Evolutionary conservation across 495 filamentous ascomycete genomes (phyloP).

Genomic region (Xylaria bambusicola): DNA sequence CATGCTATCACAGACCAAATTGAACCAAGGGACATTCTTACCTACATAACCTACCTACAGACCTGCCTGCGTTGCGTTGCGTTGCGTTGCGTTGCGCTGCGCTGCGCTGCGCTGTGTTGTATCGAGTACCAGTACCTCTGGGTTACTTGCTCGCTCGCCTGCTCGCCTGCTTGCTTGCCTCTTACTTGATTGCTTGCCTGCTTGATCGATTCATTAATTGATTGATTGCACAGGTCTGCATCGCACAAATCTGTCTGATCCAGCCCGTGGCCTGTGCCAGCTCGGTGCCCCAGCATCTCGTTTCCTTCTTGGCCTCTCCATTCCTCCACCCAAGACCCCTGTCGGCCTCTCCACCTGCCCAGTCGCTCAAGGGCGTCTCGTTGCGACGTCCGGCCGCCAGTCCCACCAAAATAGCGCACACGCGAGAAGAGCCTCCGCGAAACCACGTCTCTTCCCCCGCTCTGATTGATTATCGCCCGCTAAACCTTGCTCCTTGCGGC

Average conservation of each 20-base stretch:
- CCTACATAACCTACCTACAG: too few species aligned
- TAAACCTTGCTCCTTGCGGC: constrained; percentile 11
- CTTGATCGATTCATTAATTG: too few species aligned
- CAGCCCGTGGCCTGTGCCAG: constrained; percentile 27
- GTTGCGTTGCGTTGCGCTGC: too few species aligned
- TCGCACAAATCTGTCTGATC: constrained; percentile 35
- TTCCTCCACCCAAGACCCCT: constrained; percentile 11
- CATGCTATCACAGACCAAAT: too few species aligned
- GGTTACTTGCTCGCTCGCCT: too few species aligned
- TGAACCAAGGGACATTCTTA: too few species aligned
- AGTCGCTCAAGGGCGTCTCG: not conserved
- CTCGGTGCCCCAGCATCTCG: constrained; percentile 19
- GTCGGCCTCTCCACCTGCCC: not conserved
- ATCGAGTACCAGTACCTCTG: too few species aligned
- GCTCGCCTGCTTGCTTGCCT: not conserved
- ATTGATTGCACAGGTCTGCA: constrained; percentile 17
- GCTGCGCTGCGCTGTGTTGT: too few species aligned
- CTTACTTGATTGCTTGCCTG: too few species aligned
- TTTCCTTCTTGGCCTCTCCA: constrained; percentile 21
- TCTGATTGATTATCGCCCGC: constrained; percentile 18
- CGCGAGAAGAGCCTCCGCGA: constrained; percentile 21
- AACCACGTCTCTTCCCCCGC: constrained; percentile 16
- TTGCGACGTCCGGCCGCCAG: constrained; percentile 6
- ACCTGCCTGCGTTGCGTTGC: too few species aligned
- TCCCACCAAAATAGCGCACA: constrained; percentile 21